These are phyloP conservation scores for Yamadazyma sp. DNA, from an alignment of 1,139 yeast genomes.

Conservation along the genomic window DNA sequence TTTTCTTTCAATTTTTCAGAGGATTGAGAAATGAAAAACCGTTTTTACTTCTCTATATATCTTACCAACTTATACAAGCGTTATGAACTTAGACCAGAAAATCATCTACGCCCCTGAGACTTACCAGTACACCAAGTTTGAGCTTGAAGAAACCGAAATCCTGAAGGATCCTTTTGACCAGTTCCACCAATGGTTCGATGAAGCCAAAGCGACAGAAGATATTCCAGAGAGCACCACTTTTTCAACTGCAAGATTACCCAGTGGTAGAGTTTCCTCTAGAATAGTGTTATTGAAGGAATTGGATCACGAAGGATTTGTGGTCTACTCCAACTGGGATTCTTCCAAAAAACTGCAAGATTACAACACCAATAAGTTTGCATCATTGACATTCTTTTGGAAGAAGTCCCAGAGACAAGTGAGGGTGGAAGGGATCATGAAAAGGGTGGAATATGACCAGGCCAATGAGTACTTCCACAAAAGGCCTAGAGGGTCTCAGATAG, in stretches of 20 bases:
- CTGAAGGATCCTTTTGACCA: conserved; percentile 66
- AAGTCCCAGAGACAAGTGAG: conserved; percentile 88
- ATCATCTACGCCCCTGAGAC: conserved; percentile 78
- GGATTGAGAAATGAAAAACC: conserved; percentile 5
- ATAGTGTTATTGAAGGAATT: conserved; percentile 85
- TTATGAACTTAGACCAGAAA: conserved; percentile 14
- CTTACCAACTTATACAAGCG: not conserved
- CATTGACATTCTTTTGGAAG: conserved; percentile 93
- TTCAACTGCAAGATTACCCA: conserved; percentile 83
- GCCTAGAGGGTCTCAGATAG: conserved; percentile 89
- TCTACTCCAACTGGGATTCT: conserved; percentile 88
- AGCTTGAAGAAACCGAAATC: conserved; percentile 57
- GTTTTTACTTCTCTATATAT: not conserved
- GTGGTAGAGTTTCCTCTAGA: conserved; percentile 84
- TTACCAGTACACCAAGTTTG: conserved; percentile 77
- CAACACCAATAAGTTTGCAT: conserved; percentile 71
- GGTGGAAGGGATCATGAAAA: conserved; percentile 83
- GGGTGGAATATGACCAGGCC: conserved; percentile 69
- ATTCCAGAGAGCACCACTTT: conserved; percentile 82
- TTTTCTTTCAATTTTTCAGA: conserved; percentile 17
- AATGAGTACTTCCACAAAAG: conserved; percentile 79
- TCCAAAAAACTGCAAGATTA: conserved; percentile 79
- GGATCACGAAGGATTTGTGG: conserved; percentile 80
- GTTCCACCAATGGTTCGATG: conserved; percentile 81
- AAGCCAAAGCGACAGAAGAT: conserved; percentile 52